Evolutionary conservation across 192 early-diverging fungal genomes (phyloP), one percentile per base, ranked within the genome.

Genomic region (Lobosporangium transversale): DNA sequence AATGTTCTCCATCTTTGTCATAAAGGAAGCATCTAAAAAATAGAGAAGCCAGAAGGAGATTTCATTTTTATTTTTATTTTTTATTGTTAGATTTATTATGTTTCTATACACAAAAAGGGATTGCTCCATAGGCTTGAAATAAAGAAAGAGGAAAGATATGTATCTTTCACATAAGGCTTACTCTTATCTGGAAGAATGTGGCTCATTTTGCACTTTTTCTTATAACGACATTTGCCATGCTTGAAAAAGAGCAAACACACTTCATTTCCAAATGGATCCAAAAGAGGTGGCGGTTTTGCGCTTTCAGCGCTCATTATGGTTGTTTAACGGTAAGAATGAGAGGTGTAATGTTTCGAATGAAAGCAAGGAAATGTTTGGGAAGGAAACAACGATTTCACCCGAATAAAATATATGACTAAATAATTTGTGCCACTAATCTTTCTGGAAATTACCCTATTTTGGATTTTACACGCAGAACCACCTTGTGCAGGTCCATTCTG

Each of bases 181-280:
- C 73, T 61, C 35, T 61, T 66, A 31, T 76, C 73, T 9, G 63
- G 73, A 4, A 61, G 23, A 14, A 56, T 55, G 32, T 76, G 73
- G 40, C 73, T 76, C 47, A 52, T 67, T 53, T 76, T 76, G 59
- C 73, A 76, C 32, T 67, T 76, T 26, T 66, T 67, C 45, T 60
- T 60, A 35, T 76, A 76, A 9, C 66, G 45, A 42, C 79, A 62
- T 70, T 79, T 70, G 69, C 65, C 49, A 49, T 70, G 57, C 37
- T 86, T 61, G 62, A 86, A 54, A 73, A 82, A 62, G 67, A 86
- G 55, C 57, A 86, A 31, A 64, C 83, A 76, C 50, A 86, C 54
- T 45, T 86, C 73, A 35, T 66, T 76, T 10, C 73, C 73, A 11
- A 42, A 52, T 24, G 70, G 50, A 50, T 75, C 70, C 32, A 75